These are phyloP conservation scores for Paraphoma sp. DNA, from an alignment of 2,329 filamentous ascomycete species.

Conservation along the genomic window DNA sequence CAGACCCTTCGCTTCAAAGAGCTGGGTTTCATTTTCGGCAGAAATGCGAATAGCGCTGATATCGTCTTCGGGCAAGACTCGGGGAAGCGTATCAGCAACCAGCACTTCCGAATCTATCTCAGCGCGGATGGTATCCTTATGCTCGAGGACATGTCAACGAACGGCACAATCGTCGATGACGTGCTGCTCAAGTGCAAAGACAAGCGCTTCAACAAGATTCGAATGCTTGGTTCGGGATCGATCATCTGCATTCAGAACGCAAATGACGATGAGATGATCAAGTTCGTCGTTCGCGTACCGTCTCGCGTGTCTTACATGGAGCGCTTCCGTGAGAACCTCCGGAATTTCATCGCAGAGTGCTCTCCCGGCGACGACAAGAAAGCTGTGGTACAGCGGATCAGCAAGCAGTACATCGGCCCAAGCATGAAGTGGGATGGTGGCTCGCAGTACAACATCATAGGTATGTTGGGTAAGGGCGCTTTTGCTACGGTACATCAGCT, in stretches of 20 bases:
- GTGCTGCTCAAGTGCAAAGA: conserved; percentile 65
- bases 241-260: conserved; percentile 72
- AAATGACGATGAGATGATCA: conserved; percentile 66
- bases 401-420: conserved; percentile 45
- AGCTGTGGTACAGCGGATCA: conserved; percentile 29
- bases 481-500: conserved; percentile 95
- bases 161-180: conserved; percentile 87
- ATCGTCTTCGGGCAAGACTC: conserved; percentile 69
- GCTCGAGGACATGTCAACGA: conserved; percentile 94
- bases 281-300: conserved; percentile 86
- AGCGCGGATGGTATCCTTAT: conserved; percentile 87
- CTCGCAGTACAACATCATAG: conserved; percentile 79
- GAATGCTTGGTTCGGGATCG: conserved; percentile 75
- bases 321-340: conserved; percentile 72
- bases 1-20: conserved; percentile 66
- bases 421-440: conserved; percentile 84
- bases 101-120: conserved; percentile 94
- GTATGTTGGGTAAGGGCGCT: conserved; percentile 80
- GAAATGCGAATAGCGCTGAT: conserved; percentile 76
- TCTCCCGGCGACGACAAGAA: conserved; percentile 33
- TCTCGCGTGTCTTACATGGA: conserved; percentile 69
- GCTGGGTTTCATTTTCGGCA: conserved; percentile 85
- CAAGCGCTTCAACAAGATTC: conserved; percentile 51
- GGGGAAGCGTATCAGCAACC: conserved; percentile 81
- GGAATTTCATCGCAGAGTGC: conserved; percentile 64